Evolutionary conservation across 169 alveolate genomes (phyloP).

Genomic region (Neospora caninum): DNA sequence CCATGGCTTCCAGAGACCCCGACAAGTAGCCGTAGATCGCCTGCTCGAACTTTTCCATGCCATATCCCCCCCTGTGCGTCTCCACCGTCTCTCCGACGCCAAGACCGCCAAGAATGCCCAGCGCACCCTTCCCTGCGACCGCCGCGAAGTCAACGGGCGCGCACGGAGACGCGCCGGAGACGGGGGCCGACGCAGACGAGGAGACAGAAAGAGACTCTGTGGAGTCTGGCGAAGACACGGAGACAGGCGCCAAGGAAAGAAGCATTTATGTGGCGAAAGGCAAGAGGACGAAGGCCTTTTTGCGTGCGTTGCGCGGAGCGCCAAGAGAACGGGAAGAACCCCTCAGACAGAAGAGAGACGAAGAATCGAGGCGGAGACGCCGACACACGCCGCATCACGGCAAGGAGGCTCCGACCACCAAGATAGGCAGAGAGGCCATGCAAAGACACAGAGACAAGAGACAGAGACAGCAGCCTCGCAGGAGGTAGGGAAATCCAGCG

Average conservation of each 20-base stretch:
- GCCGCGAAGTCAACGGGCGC: neutral
- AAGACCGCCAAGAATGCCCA: neutral
- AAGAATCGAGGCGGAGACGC: too few relatives aligned
- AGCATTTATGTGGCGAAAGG: too few relatives aligned
- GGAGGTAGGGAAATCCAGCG: too few relatives aligned
- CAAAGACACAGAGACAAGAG: too few relatives aligned
- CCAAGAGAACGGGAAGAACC: too few relatives aligned
- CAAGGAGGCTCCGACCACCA: too few relatives aligned
- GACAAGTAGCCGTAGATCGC: slow-evolving; percentile 15
- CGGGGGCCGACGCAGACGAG: neutral
- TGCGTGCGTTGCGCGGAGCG: too few relatives aligned
- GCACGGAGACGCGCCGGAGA: neutral
- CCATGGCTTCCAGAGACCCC: neutral
- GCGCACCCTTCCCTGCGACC: neutral
- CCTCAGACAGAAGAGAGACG: too few relatives aligned
- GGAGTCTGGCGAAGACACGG: neutral
- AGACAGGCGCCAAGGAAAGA: neutral
- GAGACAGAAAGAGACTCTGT: neutral
- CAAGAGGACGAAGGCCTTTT: too few relatives aligned
- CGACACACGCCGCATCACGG: too few relatives aligned
- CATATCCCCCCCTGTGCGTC: neutral
- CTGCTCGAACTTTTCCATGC: neutral
- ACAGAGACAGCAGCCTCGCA: too few relatives aligned
- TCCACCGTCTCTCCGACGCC: neutral
- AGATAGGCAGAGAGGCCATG: too few relatives aligned